These are phyloP conservation scores for Backusella australiensis DNA, from an alignment of 192 early-diverging fungal genomes.

Conservation along the genomic window DNA sequence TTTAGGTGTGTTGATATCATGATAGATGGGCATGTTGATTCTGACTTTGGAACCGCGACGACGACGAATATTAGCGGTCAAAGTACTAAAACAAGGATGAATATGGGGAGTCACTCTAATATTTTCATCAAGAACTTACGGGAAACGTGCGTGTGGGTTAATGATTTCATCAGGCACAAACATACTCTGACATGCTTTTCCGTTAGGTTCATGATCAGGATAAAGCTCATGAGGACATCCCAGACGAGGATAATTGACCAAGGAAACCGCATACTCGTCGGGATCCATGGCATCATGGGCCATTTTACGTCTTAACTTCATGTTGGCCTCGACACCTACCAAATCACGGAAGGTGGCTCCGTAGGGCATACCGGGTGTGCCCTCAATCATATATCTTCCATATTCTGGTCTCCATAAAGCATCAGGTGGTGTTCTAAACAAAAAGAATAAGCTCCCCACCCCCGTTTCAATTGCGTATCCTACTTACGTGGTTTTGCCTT, in stretches of 20 bases:
- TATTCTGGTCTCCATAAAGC: conserved; percentile 96
- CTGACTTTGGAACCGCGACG: conserved; percentile 91
- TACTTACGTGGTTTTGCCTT: conserved; percentile 28
- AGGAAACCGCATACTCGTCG: conserved; percentile 74
- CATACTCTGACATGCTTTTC: conserved; percentile 72
- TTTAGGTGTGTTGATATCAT: conserved; percentile 83
- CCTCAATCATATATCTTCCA: conserved; percentile 96
- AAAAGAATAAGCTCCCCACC: background rate
- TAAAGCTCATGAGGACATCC: conserved; percentile 74
- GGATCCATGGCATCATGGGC: conserved; percentile 59
- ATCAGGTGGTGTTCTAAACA: conserved; percentile 28
- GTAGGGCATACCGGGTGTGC: conserved; percentile 91
- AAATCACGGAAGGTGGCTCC: conserved; percentile 79
- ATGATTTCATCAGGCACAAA: conserved; percentile 95
- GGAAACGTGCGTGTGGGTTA: conserved; percentile 92
- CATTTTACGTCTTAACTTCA: conserved; percentile 74
- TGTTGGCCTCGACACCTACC: conserved; percentile 84
- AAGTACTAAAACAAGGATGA: conserved; percentile 51
- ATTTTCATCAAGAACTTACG: conserved; percentile 41
- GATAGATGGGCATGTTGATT: conserved; percentile 96
- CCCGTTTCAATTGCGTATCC: background rate
- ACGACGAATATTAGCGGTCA: conserved; percentile 91
- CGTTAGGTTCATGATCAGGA: conserved; percentile 66
- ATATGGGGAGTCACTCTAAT: background rate
- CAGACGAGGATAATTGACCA: conserved; percentile 90